Evolutionary conservation across 2,329 filamentous ascomycete genomes (phyloP).

Genomic region (Ascochyta lentis): DNA sequence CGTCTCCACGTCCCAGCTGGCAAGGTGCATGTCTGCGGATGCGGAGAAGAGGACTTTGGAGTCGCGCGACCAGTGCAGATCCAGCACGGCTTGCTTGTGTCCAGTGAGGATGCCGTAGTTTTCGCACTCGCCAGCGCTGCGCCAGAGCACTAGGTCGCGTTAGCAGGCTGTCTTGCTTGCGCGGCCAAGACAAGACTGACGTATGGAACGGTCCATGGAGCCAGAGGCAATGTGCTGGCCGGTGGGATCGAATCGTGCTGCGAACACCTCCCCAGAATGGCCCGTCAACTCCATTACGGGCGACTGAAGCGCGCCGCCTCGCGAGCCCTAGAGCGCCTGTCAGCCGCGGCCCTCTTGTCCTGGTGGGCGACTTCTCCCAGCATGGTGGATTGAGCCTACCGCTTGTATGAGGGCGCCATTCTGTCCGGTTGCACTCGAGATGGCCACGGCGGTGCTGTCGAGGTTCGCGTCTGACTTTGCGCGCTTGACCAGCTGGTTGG

Average conservation of each 20-base stretch:
- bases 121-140: slow-evolving; percentile 88
- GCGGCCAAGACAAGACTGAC: slow-evolving; percentile 58
- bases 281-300: slow-evolving; percentile 92
- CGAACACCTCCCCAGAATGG: slow-evolving; percentile 83
- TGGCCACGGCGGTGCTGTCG: slow-evolving; percentile 61
- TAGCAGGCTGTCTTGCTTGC: slow-evolving; percentile 23
- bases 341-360: slow-evolving; percentile 35
- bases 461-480: slow-evolving; percentile 74
- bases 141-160: slow-evolving; percentile 77
- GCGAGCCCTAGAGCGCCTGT: slow-evolving; percentile 65
- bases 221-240: slow-evolving; percentile 91
- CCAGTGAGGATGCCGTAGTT: slow-evolving; percentile 91
- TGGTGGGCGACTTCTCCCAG: slow-evolving; percentile 14
- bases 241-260: slow-evolving; percentile 86
- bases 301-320: slow-evolving; percentile 83
- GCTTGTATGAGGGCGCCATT: slow-evolving; percentile 71
- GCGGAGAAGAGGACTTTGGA: slow-evolving; percentile 89
- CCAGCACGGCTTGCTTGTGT: slow-evolving; percentile 88
- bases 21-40: slow-evolving; percentile 90
- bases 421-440: slow-evolving; percentile 62
- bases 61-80: slow-evolving; percentile 96
- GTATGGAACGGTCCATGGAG: slow-evolving; percentile 90
- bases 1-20: slow-evolving; percentile 93
- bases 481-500: slow-evolving; percentile 84
- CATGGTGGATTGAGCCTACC: slow-evolving; percentile 62